A percentile compares a stretch with the other conserved stretches of the same genome.
Conservation (phyloP, 805 yeast species). For the Cyberlindnera lachancei region DNA sequence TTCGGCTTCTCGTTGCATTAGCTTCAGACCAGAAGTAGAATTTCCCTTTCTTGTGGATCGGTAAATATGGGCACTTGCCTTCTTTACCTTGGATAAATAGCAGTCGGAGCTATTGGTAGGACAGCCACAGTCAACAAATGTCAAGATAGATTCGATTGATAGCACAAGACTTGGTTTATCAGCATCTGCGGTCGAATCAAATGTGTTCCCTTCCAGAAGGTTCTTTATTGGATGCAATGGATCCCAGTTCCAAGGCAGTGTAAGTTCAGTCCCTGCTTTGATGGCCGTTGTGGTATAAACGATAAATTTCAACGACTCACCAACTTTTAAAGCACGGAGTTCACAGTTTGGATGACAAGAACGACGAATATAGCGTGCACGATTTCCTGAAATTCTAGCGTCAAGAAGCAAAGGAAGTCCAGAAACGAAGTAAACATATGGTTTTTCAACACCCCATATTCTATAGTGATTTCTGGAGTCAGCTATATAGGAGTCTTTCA, state of each 20-base stretch:
- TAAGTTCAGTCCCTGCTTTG: conserved; percentile 59
- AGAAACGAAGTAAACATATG: conserved; percentile 49
- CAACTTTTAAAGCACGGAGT: conserved; percentile 38
- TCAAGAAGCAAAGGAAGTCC: conserved; percentile 65
- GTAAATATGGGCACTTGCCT: conserved; percentile 50
- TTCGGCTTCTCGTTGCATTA: conserved; percentile 27
- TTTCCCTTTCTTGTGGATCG: conserved; percentile 38
- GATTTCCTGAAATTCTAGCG: conserved; percentile 73
- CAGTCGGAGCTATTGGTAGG: conserved; percentile 39
- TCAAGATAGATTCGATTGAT: conserved; percentile 54
- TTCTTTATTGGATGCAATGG: conserved; percentile 61
- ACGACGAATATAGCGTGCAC: conserved; percentile 65
- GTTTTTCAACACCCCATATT: conserved; percentile 61
- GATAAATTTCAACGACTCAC: conserved; percentile 41
- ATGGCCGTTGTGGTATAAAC: conserved; percentile 52
- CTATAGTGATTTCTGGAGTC: conserved; percentile 74
- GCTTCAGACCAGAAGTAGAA: conserved; percentile 17
- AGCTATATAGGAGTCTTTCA: conserved; percentile 51
- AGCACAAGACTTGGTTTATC: conserved; percentile 51
- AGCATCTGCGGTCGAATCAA: conserved; percentile 47
- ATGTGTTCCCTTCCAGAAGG: conserved; percentile 34
- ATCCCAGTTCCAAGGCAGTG: conserved; percentile 90
- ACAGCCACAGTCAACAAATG: conserved; percentile 60
- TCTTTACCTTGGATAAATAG: conserved; percentile 50
- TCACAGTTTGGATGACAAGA: conserved; percentile 73